Conservation (phyloP, 2,329 filamentous ascomycete species). For the Diaporthe caulivora region DNA sequence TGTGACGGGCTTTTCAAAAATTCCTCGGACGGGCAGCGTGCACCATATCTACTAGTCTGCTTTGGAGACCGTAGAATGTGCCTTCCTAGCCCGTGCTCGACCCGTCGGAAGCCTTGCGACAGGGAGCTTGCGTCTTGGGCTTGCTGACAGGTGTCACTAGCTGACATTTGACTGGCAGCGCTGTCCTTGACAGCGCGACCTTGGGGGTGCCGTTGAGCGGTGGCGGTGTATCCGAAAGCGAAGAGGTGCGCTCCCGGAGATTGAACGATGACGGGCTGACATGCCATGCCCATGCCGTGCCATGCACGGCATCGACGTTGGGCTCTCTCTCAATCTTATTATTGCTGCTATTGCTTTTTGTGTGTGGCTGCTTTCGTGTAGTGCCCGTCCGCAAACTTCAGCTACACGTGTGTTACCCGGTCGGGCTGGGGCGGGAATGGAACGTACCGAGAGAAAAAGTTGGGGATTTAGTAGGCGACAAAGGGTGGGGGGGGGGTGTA, state of each 20-base stretch:
- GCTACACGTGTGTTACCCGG: constrained; percentile 27
- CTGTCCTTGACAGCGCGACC: constrained; percentile 20
- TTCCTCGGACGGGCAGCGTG: constrained; percentile 1
- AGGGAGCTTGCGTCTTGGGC: constrained; percentile 4
- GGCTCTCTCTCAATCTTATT: constrained; percentile 22
- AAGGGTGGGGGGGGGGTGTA: constrained; percentile 5
- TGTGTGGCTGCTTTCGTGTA: constrained; percentile 16
- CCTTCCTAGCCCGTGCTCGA: constrained; percentile 7
- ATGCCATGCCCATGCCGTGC: neutral
- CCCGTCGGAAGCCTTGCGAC: constrained; percentile 25
- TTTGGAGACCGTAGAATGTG: constrained; percentile 12
- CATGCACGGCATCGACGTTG: constrained; percentile 27
- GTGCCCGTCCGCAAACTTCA: constrained; percentile 30
- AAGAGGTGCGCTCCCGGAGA: constrained; percentile 17
- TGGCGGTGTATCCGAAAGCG: constrained; percentile 25
- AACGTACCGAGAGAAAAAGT: constrained; percentile 23
- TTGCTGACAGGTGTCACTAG: constrained; percentile 31
- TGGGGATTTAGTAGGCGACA: neutral
- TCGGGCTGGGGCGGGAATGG: constrained; percentile 24
- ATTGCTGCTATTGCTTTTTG: constrained; percentile 18
- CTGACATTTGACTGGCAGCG: constrained; percentile 7
- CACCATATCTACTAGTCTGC: constrained; percentile 13
- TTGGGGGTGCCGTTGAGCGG: constrained; percentile 6
- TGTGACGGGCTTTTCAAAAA: constrained; percentile 11
- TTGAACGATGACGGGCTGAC: constrained; percentile 15